Evolutionary conservation across 2,329 filamentous ascomycete genomes (phyloP).

Genomic region (Clonostachys solani): DNA sequence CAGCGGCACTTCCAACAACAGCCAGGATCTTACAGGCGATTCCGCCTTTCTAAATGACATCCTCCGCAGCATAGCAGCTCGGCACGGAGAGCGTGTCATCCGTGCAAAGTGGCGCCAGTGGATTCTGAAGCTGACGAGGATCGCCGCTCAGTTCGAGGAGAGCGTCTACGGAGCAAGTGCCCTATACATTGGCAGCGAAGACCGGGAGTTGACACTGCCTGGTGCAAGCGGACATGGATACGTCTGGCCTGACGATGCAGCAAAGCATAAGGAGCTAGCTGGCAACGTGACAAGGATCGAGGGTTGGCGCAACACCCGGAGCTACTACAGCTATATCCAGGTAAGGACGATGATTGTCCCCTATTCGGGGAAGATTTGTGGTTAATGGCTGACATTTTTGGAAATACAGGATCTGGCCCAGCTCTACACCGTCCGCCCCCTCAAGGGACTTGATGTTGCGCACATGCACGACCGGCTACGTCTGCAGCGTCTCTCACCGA

Average conservation of each 20-base stretch:
- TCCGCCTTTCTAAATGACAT: slow-evolving; percentile 85
- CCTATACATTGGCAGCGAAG: slow-evolving; percentile 77
- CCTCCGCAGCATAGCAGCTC: slow-evolving; percentile 74
- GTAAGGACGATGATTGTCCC: slow-evolving; percentile 31
- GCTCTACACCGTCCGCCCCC: slow-evolving; percentile 59
- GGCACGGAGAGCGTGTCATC: slow-evolving; percentile 86
- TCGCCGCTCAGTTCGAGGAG: slow-evolving; percentile 93
- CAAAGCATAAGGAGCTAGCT: slow-evolving; percentile 80
- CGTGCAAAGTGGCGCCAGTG: slow-evolving; percentile 91
- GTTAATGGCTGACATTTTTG: neutral
- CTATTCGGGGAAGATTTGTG: neutral
- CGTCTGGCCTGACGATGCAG: slow-evolving; percentile 83
- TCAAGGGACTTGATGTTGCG: slow-evolving; percentile 80
- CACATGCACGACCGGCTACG: slow-evolving; percentile 91
- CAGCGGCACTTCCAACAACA: slow-evolving; percentile 31
- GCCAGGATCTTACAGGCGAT: slow-evolving; percentile 76
- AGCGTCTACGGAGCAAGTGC: slow-evolving; percentile 90
- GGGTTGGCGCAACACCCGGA: slow-evolving; percentile 92
- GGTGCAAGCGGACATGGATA: slow-evolving; percentile 81
- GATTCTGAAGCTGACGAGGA: slow-evolving; percentile 89
- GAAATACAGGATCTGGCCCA: slow-evolving; percentile 56
- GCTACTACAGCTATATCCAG: slow-evolving; percentile 94
- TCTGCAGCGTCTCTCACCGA: slow-evolving; percentile 70
- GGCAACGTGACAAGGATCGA: slow-evolving; percentile 92
- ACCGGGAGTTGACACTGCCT: slow-evolving; percentile 53